These are phyloP conservation scores for Elsinoe arachidis DNA, from an alignment of 2,329 filamentous ascomycete genomes.

Conservation along the genomic window DNA sequence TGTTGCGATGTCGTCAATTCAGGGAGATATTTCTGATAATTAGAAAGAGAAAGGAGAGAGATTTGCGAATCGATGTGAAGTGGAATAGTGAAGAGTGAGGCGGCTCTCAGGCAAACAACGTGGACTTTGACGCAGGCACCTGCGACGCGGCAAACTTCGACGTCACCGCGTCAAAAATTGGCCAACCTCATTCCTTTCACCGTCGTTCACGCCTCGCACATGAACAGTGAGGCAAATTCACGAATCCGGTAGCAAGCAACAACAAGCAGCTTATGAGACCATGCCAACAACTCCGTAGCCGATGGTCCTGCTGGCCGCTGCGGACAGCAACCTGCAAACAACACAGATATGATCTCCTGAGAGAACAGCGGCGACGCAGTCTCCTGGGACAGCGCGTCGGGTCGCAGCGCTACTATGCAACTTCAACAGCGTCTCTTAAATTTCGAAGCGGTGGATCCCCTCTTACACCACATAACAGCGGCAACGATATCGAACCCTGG, in stretches of 20 bases:
- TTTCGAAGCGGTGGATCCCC: background rate
- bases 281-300: background rate
- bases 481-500: conserved; percentile 21
- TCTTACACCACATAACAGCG: background rate
- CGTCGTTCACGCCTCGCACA: background rate
- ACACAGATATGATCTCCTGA: background rate
- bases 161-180: background rate
- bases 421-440: background rate
- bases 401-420: background rate
- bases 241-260: background rate
- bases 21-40: no score
- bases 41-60: background rate
- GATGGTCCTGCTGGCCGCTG: background rate
- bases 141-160: background rate
- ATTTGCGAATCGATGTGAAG: background rate
- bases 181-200: background rate
- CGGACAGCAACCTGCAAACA: background rate
- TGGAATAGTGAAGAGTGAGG: background rate
- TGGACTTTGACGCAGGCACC: background rate
- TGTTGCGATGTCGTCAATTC: no score
- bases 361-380: no score
- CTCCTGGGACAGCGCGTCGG: no score
- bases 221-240: background rate
- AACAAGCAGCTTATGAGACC: background rate
- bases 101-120: no score